These are phyloP conservation scores for Sporisorium sorghi DNA, from an alignment of 1,284 basidiomycete genomes.

Conservation along the genomic window DNA sequence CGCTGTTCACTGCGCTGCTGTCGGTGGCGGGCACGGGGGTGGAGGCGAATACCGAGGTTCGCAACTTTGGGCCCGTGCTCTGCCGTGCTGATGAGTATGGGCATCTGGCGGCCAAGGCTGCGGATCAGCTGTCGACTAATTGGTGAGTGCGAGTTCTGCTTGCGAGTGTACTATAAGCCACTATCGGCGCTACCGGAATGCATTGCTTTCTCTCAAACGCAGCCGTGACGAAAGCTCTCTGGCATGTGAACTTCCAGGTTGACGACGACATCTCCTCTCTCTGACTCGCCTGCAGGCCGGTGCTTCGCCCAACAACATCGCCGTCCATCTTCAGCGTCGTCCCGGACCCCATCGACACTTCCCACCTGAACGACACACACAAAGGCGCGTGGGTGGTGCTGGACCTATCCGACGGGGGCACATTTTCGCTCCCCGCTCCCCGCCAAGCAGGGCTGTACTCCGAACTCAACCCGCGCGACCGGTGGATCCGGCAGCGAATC, in stretches of 20 bases:
- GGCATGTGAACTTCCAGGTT: background rate
- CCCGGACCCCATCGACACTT: background rate
- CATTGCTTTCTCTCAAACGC: background rate
- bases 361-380: slow-evolving; percentile 16
- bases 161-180: background rate
- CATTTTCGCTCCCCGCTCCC: slow-evolving; percentile 24
- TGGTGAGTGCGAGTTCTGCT: slow-evolving; percentile 34
- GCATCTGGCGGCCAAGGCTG: slow-evolving; percentile 52
- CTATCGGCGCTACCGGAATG: background rate
- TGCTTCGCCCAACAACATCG: slow-evolving; percentile 13
- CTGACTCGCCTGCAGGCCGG: slow-evolving; percentile 16
- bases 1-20: slow-evolving; percentile 28
- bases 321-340: slow-evolving; percentile 24
- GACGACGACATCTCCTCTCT: background rate
- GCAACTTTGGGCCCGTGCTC: slow-evolving; percentile 50
- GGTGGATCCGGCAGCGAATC: slow-evolving; percentile 26
- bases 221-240: background rate
- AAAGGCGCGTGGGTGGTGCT: slow-evolving; percentile 28
- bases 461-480: slow-evolving; percentile 33
- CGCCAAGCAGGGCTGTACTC: slow-evolving; percentile 15
- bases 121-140: slow-evolving; percentile 38
- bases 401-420: slow-evolving; percentile 19
- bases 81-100: slow-evolving; percentile 55
- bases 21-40: slow-evolving; percentile 18
- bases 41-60: slow-evolving; percentile 52